phyloP scores from a whole-genome alignment of 2,329 filamentous ascomycete species.

The Fusarium devonianum region DNA sequence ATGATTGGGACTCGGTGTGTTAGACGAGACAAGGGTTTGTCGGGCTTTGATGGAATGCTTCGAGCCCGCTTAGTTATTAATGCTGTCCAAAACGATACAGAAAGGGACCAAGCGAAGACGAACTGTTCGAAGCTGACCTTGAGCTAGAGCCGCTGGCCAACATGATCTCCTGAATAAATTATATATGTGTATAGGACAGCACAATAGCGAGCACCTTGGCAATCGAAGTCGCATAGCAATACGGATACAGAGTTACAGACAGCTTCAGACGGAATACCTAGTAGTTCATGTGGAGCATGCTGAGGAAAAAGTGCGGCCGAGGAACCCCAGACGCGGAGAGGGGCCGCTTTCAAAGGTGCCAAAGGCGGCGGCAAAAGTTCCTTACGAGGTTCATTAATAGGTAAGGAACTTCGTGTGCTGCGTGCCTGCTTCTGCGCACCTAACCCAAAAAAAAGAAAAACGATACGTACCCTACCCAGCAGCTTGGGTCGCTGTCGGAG shows the following conservation, averaged over 20 bases:
- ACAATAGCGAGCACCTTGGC: too few species aligned
- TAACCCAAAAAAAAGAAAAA: neutral
- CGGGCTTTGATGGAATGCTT: too few species aligned
- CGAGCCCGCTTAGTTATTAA: too few species aligned
- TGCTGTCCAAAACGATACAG: too few species aligned
- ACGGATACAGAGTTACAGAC: too few species aligned
- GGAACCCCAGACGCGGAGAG: slow-evolving; percentile 28
- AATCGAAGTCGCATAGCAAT: too few species aligned
- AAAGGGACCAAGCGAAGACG: too few species aligned
- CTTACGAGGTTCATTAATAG: slow-evolving; percentile 9
- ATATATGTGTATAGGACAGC: too few species aligned
- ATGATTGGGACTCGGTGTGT: slow-evolving; percentile 8
- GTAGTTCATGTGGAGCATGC: slow-evolving; percentile 13
- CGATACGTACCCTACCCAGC: slow-evolving; percentile 25
- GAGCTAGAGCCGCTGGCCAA: too few species aligned
- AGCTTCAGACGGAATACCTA: neutral
- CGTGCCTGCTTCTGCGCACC: too few species aligned
- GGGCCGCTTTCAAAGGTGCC: slow-evolving; percentile 41
- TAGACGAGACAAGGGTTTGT: neutral
- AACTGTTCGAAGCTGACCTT: too few species aligned
- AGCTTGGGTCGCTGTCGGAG: slow-evolving; percentile 23
- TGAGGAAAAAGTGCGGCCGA: slow-evolving; percentile 22
- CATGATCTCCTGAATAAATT: too few species aligned
- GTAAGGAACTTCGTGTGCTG: neutral
- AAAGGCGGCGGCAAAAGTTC: slow-evolving; percentile 42